Evolutionary conservation across 2,329 filamentous ascomycete genomes (phyloP), one percentile per base, ranked within the genome.

Genomic region (Clonostachys byssicola): DNA sequence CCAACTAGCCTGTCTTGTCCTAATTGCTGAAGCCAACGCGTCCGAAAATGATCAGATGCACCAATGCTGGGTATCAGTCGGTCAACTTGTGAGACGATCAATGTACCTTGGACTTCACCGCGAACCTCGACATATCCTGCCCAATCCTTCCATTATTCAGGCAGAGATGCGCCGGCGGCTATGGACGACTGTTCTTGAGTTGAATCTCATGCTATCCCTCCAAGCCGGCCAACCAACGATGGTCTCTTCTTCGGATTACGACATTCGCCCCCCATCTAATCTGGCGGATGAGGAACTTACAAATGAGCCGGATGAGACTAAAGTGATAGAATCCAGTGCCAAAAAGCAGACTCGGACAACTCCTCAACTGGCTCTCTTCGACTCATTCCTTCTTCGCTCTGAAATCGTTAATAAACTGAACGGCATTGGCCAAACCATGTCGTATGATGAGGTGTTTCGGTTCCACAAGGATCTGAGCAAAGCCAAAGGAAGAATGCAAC

Each of bases 81-180:
- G 64, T 1, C 42, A 56, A 10, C 36, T 67, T 4, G 18, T 66
- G 5, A 48, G 64, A 16, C 54, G 51, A 7, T 62, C 64, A 5
- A 61, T 68, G 44, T 53, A 53, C 17, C 61, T 66, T 46, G 62
- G 62, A 10, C 51, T 66, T 7, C 65, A 68, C 46, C 59, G 60
- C 3, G 64, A 67, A 36, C 62, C 65, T 5, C 49, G 51, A 20
- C 50, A 52, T 30, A 40, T 51, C 63, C 7, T 58, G 56, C 9
- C 49, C 47, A 20, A 60, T 60, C 44, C 48, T 56, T 12, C 12
- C 50, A 4, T 51, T 59, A 1, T 18, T 14, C 58, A 63, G 18
- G 53, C 54, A 1, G 63, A 67, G 42, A 55, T 66, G 36, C 54
- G 63, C 8, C 52, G 63, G 18, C 52, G 64, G 13, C 51, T 68